phyloP scores from a whole-genome alignment of 192 early-diverging fungal genomes.

The Backusella sp. region DNA sequence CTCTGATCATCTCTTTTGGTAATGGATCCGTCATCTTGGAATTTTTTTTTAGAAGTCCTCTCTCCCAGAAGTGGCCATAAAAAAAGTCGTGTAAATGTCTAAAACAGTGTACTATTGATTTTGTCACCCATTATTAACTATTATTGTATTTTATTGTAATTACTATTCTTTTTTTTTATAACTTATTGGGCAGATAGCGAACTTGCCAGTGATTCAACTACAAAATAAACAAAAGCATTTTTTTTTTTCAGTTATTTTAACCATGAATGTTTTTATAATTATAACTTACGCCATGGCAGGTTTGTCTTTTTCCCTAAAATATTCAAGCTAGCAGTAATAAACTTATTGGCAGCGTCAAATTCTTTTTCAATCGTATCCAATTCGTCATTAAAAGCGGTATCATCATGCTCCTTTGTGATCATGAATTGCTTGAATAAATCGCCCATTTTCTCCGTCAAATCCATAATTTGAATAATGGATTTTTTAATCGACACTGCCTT shows the following conservation, averaged over 20 bases:
- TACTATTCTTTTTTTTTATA: background rate
- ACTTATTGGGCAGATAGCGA: conserved; percentile 2
- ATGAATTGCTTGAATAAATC: conserved; percentile 10
- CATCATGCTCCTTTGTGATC: background rate
- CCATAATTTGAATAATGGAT: conserved; percentile 27
- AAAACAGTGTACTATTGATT: background rate
- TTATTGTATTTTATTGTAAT: background rate
- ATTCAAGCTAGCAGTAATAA: conserved; percentile 33
- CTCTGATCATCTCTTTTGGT: background rate
- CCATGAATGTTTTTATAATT: background rate
- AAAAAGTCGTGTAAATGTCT: background rate
- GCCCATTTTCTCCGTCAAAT: conserved; percentile 18
- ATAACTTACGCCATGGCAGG: conserved; percentile 32
- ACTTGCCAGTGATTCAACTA: conserved; percentile 8
- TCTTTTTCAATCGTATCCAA: conserved; percentile 21
- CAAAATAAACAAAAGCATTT: background rate
- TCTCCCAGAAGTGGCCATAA: background rate
- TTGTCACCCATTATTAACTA: background rate
- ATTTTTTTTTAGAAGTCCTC: background rate
- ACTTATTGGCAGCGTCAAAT: conserved; percentile 26
- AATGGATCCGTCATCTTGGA: background rate
- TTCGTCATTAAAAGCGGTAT: background rate
- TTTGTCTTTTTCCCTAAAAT: conserved; percentile 31
- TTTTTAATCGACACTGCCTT: conserved; percentile 20
- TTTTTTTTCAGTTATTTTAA: background rate